Base-by-base conservation (phyloP, 768 basidiomycete genomes). In the Suillus placidus region DNA sequence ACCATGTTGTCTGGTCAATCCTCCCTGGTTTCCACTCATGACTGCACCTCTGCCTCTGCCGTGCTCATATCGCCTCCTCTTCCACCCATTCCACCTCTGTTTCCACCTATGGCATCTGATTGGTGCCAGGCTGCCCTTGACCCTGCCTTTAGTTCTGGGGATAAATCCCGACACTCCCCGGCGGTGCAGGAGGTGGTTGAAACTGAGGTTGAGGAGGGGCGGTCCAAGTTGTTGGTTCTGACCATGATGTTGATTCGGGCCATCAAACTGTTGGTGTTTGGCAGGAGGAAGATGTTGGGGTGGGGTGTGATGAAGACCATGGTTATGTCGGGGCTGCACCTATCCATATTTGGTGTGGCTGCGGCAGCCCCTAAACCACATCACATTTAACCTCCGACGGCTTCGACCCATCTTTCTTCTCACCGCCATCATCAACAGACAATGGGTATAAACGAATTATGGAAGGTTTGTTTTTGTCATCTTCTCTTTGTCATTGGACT, bases 271-370 rank as follows among this genome's bases (percentile, higher is more conserved):
- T 70, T 90, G 94, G 63, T 95, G 83, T 76, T 97, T 97, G 2
- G 94, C 94, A 3, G 95, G 94, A 12, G 95, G 95, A n/a, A 89
- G 81, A 72, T 93, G 90, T 70, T 92, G 91, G 47, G 90, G 88
- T 10, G 90, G 86, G 0, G 86, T 80, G 68, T 92, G 91, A 68
- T 89, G 83, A 30, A 81, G 61, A 62, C 75, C 78, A 58, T 84
- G 85, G 40, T 82, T 85, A 57, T 79, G 84, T 68, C 78, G 84
- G 62, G 78, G 80, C 67, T 82, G 84, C 74, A 26, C 26, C 26
- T 7, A 5, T n/a, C 4, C 10, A 12, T 47, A 51, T 49, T n/a
- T 6, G 49, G 49, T 16, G 14, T 26, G 49, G 49, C 49, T 49
- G 47, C 10, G 14, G 14, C 3, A 7, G 6, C 23, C 49, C 49